A percentile compares a stretch with the other conserved stretches of the same genome.
Conservation (phyloP, 2,329 filamentous ascomycete genomes). For the Fusarium nematophilum region DNA sequence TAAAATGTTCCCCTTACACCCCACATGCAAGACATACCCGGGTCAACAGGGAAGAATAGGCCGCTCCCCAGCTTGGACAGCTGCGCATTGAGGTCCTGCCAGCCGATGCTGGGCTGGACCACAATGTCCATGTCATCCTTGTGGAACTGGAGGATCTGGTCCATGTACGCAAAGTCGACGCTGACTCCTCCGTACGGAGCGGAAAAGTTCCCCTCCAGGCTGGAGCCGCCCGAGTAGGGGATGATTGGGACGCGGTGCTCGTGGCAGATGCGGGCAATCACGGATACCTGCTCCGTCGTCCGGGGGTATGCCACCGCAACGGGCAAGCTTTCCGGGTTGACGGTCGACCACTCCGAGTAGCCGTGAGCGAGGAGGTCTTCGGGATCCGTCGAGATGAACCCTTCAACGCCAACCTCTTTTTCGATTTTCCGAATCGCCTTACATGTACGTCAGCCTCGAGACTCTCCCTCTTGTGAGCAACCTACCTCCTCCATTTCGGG, state of each 20-base stretch:
- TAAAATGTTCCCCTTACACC: not conserved
- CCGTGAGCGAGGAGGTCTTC: conserved; percentile 71
- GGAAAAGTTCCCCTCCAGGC: conserved; percentile 90
- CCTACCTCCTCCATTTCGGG: conserved; percentile 57
- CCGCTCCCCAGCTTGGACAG: conserved; percentile 76
- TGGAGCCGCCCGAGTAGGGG: conserved; percentile 87
- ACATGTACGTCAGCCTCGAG: conserved; percentile 12
- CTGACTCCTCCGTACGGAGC: conserved; percentile 88
- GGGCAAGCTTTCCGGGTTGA: conserved; percentile 69
- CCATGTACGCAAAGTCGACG: conserved; percentile 91
- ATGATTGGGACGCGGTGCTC: conserved; percentile 86
- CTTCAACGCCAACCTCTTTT: conserved; percentile 58
- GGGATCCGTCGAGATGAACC: conserved; percentile 71
- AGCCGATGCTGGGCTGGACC: conserved; percentile 91
- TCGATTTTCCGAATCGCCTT: conserved; percentile 69
- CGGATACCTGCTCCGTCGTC: conserved; percentile 68
- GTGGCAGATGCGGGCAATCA: conserved; percentile 76
- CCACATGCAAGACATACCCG: conserved; percentile 61
- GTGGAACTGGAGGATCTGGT: conserved; percentile 81
- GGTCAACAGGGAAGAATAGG: conserved; percentile 92
- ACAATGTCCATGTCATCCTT: conserved; percentile 92
- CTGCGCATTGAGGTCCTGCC: conserved; percentile 86
- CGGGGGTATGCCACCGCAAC: conserved; percentile 74
- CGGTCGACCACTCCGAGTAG: conserved; percentile 75
- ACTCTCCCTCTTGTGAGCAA: not conserved